Evolutionary conservation across 31 red algal genomes (phyloP), one percentile per base, ranked within the genome.

Genomic region (Porphyra umbilicalis): DNA sequence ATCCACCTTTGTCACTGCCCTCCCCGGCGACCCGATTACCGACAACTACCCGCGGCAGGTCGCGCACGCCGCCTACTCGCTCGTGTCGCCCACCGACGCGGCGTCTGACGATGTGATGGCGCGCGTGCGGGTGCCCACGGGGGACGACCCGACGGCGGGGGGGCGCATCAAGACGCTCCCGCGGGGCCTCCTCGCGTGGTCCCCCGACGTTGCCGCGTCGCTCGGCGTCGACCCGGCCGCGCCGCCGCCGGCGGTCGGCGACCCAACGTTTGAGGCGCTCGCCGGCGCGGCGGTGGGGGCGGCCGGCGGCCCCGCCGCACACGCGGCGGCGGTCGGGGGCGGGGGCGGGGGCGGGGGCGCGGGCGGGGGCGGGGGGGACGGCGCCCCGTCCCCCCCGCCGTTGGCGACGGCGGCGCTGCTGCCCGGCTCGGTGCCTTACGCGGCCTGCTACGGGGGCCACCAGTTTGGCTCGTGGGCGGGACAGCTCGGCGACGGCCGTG

Each of bases 381-480:
- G 7, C 7, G 38, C 38, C 6, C 7, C 9, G 38, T 6, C 38
- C 7, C 7, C 38, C 7, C 7, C 38, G 38, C 7, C 38, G 38
- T 6, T 9, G 38, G 38, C 38, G 38, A 86, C 89, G 35, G 91
- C 86, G 20, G 10, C 82, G 9, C 36, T 92, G 34, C 87, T 90
- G 84, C 83, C 85, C 2, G 92, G 90, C n/a, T 91, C 90, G 91
- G 81, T 84, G 20, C 87, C 94, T 0, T 99, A 95, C 71, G 94
- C 98, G 34, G 85, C 86, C 77, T 94, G 98, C 38, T 99, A 99
- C 76, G 94, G 94, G 30, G 98, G 98, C 8, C 98, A 99, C 80
- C 98, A 99, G 87, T 99, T 99, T 88, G 98, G 98, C 14, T 81
- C 76, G 33, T 99, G 94, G 94, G 98, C 98, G 20, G 98, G 95